A percentile compares a stretch with the other conserved stretches of the same genome.
Evolutionary conservation across 2,329 filamentous ascomycete species (phyloP).

Genomic region (Venturia oleaginea): DNA sequence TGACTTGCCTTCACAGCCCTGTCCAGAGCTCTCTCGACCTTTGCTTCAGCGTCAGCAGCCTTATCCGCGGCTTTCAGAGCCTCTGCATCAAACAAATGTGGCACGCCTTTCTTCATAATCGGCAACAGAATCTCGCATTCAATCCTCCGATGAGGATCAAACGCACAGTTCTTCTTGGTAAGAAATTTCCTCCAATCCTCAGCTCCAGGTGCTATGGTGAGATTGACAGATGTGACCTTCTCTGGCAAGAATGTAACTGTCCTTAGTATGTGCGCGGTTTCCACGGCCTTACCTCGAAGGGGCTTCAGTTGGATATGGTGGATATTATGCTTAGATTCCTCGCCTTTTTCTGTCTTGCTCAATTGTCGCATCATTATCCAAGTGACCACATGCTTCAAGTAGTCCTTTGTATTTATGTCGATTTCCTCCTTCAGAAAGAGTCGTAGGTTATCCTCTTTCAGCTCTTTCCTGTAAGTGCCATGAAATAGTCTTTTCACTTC

Average conservation of each 20-base stretch:
- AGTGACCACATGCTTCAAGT: slow-evolving; percentile 30
- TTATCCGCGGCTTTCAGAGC: neutral
- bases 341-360: slow-evolving; percentile 17
- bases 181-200: slow-evolving; percentile 24
- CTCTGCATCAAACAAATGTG: slow-evolving; percentile 12
- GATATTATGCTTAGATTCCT: slow-evolving; percentile 18
- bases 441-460: slow-evolving; percentile 27
- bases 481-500: slow-evolving; percentile 22
- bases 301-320: slow-evolving; percentile 26
- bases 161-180: slow-evolving; percentile 23
- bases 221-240: slow-evolving; percentile 18
- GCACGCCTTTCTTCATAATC: slow-evolving; percentile 25
- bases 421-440: slow-evolving; percentile 26
- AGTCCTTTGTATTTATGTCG: slow-evolving; percentile 30
- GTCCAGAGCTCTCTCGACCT: neutral
- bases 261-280: slow-evolving; percentile 19
- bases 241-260: slow-evolving; percentile 31
- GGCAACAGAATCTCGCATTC: slow-evolving; percentile 29
- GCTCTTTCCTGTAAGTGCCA: slow-evolving; percentile 21
- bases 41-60: neutral
- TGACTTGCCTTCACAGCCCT: neutral
- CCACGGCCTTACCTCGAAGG: slow-evolving; percentile 19
- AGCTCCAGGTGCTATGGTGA: slow-evolving; percentile 18
- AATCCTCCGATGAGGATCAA: slow-evolving; percentile 26
- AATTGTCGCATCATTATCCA: slow-evolving; percentile 26